Evolutionary conservation across 257 asterid species (phyloP), one percentile per base, ranked within the genome.

Genomic region (Echites panduratus): DNA sequence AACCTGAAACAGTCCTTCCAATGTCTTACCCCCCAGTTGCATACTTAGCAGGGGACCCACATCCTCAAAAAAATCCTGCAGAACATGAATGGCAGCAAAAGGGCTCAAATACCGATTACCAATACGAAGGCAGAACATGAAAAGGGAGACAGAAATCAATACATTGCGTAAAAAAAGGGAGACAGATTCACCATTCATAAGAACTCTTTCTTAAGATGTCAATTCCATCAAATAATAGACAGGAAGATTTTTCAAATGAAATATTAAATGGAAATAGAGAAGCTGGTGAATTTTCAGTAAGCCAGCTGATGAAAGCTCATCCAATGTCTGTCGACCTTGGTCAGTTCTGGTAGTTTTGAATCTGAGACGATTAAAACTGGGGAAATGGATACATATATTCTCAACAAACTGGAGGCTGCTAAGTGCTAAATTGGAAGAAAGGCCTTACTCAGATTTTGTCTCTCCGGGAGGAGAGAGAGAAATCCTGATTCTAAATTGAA

Each of bases 51-150:
- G 85, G 74, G 98, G 98, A 22, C 97, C 99, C 26, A 91, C 98
- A 68, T 95, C 98, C 86, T 91, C 98, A 71, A 95, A 90, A 81
- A 94, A 95, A 70, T 95, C 99, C 99, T 94, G 90, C 79, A 82
- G 43, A 76, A 68, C 1, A 62, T 56, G 80, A 72, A 1, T 0
- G 27, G 22, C 7, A 6, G 8, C 8, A 61, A 29, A 29, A 61
- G 7, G 22, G 3, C 12, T 62, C 35, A 19, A 62, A 19, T 62
- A 2, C 1, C 38, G 3, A 32, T 32, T 32, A 32, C 38, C 22
- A 62, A 16, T 32, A 62, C 14, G 2, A 20, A 62, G 44, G 26
- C 3, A 24, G 38, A 29, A 11, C 22, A 61, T 27, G n/a, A 59
- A 59, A 59, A 5, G 24, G 58, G 2, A 13, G 26, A 19, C 7